phyloP scores from a whole-genome alignment of 2,329 filamentous ascomycete species.

The Ophiostoma pallidulum region DNA sequence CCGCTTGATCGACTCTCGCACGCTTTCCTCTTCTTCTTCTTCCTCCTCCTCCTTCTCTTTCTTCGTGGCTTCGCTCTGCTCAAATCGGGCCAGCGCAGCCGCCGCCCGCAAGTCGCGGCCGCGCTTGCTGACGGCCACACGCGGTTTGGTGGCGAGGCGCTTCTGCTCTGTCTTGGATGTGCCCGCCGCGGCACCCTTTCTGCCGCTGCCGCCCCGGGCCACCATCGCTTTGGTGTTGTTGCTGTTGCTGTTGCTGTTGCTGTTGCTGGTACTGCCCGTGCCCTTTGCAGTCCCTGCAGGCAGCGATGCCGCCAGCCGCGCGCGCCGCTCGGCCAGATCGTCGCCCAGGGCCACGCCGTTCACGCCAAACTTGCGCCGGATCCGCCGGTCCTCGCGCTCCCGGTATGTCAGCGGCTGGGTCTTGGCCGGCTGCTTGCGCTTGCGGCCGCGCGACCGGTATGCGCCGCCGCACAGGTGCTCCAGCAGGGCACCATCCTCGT shows the following conservation, averaged over 20 bases:
- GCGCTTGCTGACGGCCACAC: slow-evolving; percentile 64
- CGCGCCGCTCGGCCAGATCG: slow-evolving; percentile 55
- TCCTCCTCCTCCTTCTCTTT: slow-evolving; percentile 23
- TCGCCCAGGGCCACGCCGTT: slow-evolving; percentile 61
- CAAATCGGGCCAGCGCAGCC: slow-evolving; percentile 66
- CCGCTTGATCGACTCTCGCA: slow-evolving; percentile 22
- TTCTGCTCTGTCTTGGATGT: slow-evolving; percentile 26
- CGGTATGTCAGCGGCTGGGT: slow-evolving; percentile 53
- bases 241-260: too few relatives aligned
- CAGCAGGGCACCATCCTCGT: slow-evolving; percentile 34
- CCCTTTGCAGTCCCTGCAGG: not conserved
- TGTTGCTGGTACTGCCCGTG: not conserved
- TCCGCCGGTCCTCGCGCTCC: slow-evolving; percentile 62
- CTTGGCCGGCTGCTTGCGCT: slow-evolving; percentile 39
- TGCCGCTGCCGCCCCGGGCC: slow-evolving; percentile 2
- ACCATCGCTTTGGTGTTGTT: not conserved
- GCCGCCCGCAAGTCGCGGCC: slow-evolving; percentile 68
- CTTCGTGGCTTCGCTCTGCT: slow-evolving; percentile 43
- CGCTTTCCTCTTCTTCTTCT: slow-evolving; percentile 27
- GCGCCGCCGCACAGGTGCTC: slow-evolving; percentile 76
- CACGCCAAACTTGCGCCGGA: slow-evolving; percentile 66
- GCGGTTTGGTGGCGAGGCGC: slow-evolving; percentile 53
- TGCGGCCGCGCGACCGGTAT: slow-evolving; percentile 47
- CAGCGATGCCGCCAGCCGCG: slow-evolving; percentile 55
- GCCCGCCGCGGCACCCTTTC: slow-evolving; percentile 30